Conservation (phyloP, 768 basidiomycete species). For the Pleurotus salmoneostramineus region DNA sequence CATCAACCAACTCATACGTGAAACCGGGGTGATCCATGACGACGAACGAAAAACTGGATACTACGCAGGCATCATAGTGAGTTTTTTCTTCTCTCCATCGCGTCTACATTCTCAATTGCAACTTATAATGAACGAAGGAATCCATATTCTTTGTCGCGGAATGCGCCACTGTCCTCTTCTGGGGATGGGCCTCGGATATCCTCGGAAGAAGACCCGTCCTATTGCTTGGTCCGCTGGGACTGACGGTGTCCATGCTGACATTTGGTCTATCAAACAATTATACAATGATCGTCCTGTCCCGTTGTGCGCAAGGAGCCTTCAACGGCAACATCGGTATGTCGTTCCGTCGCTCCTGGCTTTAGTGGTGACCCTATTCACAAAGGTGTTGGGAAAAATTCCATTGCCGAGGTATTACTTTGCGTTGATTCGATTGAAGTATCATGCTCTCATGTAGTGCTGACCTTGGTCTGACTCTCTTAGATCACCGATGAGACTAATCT, state of each 20-base stretch:
- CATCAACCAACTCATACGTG: conserved; percentile 20
- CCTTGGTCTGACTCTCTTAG: conserved; percentile 24
- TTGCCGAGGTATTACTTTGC: background rate
- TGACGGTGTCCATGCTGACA: conserved; percentile 24
- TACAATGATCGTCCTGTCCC: conserved; percentile 1
- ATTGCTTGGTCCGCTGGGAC: conserved; percentile 27
- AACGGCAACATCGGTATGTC: conserved; percentile 39
- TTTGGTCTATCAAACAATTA: conserved; percentile 31
- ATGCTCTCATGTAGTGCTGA: background rate
- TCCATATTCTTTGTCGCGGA: conserved; percentile 33
- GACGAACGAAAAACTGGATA: conserved; percentile 25
- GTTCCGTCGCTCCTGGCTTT: conserved; percentile 17
- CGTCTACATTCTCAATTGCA: background rate
- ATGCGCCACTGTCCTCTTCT: conserved; percentile 24
- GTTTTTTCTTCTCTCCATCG: background rate
- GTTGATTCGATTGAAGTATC: background rate
- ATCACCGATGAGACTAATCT: conserved; percentile 43
- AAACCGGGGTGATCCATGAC: conserved; percentile 21
- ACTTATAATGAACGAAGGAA: conserved; percentile 18
- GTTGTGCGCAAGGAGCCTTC: background rate
- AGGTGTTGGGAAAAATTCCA: conserved; percentile 5
- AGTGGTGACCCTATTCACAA: background rate
- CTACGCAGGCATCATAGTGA: conserved; percentile 24
- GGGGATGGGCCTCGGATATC: conserved; percentile 31
- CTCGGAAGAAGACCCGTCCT: conserved; percentile 30